Base-by-base conservation (phyloP, 1,284 basidiomycete genomes). In the Boletus hoseneyae region DNA sequence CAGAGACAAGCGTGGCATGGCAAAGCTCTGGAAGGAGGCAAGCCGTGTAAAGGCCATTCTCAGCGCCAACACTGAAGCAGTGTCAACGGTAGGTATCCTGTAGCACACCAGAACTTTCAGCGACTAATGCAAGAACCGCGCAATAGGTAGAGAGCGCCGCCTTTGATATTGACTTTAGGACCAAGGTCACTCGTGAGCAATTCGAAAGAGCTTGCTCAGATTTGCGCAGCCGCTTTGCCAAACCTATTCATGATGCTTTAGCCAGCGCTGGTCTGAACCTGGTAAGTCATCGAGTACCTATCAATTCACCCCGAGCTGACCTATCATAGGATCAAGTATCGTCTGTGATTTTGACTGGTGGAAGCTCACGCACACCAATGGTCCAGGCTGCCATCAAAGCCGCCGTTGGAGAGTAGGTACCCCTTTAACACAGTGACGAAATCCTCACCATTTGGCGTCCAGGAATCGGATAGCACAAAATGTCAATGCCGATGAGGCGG, bases 401-500 rank as follows among this genome's bases (percentile, higher is more conserved):
- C 1, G 79, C 82, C 29, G 87, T 94, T 46, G 91, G 91, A 64
- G 82, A 86, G 79, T 85, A 64, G 55, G 82, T 76, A 4, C 13
- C 9, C 15, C 21, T 19, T 33, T 40, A 5, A 36, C 29, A 38
- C 16, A 2, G 41, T 18, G 21, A 36, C 4, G 13, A 25, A 40
- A 50, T 53, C 21, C 50, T 61, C 21, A 60, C 54, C 18, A 34
- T 35, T 25, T 56, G 29, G 39, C 10, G 9, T 51, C 3, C 55
- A 87, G 83, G 41, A 79, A 83, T 50, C 90, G 89, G 66, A 88
- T 97, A 56, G 91, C 93, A 7, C 79, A 89, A 62, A 97, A 97
- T 60, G 92, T 99, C 48, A 99, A 99, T 65, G 89, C 96, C 0
- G 97, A 99, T 67, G 96, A 99, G 75, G 93, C 94, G 0, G 90